Evolutionary conservation across 768 basidiomycete species (phyloP).

Genomic region (Imleria badia): DNA sequence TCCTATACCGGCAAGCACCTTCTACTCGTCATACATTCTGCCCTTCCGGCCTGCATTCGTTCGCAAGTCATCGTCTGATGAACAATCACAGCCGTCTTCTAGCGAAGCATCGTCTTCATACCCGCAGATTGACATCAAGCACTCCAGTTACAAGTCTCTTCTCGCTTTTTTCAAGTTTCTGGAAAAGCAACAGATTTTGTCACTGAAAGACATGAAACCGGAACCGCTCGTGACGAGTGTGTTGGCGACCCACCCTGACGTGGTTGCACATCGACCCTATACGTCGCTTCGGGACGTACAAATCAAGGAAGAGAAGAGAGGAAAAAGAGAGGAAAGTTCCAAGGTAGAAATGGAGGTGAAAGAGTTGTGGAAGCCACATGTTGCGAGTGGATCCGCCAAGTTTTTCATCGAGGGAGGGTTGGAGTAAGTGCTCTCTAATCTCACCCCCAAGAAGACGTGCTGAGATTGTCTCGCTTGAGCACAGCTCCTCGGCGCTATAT

Average conservation of each 20-base stretch:
- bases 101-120: slow-evolving; percentile 30
- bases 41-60: slow-evolving; percentile 74
- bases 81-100: slow-evolving; percentile 7
- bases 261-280: slow-evolving; percentile 50
- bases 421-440: slow-evolving; percentile 45
- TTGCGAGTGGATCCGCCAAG: slow-evolving; percentile 39
- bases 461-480: not conserved
- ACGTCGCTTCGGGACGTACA: slow-evolving; percentile 69
- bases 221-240: slow-evolving; percentile 59
- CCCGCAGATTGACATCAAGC: slow-evolving; percentile 66
- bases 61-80: slow-evolving; percentile 14
- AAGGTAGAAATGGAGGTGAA: slow-evolving; percentile 55
- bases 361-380: slow-evolving; percentile 78
- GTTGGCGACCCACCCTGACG: slow-evolving; percentile 54
- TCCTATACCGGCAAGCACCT: slow-evolving; percentile 72
- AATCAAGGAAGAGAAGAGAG: slow-evolving; percentile 58
- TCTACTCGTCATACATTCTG: slow-evolving; percentile 76
- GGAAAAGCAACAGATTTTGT: slow-evolving; percentile 73
- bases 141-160: slow-evolving; percentile 79
- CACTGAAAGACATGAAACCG: slow-evolving; percentile 59
- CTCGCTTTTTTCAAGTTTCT: slow-evolving; percentile 74
- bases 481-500: slow-evolving; percentile 55
- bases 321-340: slow-evolving; percentile 48
- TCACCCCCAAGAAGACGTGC: not conserved
- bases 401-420: slow-evolving; percentile 66